A percentile compares a stretch with the other conserved stretches of the same genome.
phyloP scores from a whole-genome alignment of 768 basidiomycete species.

The Hygrophoropsis aurantiaca region DNA sequence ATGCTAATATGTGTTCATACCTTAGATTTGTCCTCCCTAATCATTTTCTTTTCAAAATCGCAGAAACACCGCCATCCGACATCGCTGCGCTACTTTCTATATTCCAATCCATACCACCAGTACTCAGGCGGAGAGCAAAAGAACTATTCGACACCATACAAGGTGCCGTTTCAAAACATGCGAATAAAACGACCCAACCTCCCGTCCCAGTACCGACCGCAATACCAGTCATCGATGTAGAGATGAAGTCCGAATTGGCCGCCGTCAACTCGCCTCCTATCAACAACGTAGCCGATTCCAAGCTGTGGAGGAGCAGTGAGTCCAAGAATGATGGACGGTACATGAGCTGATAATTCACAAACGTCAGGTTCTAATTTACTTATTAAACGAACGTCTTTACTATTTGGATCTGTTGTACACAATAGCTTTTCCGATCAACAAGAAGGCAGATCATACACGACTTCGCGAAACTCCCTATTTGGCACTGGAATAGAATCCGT shows the following conservation, averaged over 20 bases:
- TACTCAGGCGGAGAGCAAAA: constrained; percentile 58
- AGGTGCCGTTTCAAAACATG: constrained; percentile 41
- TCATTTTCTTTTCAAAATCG: constrained; percentile 69
- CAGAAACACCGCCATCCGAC: constrained; percentile 69
- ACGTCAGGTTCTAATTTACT: too few species aligned
- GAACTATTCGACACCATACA: constrained; percentile 68
- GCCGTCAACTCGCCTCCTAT: too few species aligned
- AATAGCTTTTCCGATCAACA: constrained; percentile 6
- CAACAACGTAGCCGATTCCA: neutral
- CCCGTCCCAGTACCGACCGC: neutral
- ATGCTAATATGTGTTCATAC: neutral
- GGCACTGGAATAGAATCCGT: constrained; percentile 24
- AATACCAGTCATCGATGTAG: neutral
- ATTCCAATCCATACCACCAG: constrained; percentile 61
- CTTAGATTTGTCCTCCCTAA: constrained; percentile 73
- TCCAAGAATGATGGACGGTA: neutral
- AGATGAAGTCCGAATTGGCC: neutral
- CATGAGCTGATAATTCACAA: too few species aligned
- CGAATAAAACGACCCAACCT: neutral
- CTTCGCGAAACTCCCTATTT: constrained; percentile 47
- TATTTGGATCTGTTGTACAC: constrained; percentile 22
- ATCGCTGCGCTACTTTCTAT: constrained; percentile 59
- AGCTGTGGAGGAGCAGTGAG: constrained; percentile 2
- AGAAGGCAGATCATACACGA: constrained; percentile 12
- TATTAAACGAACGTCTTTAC: constrained; percentile 17